These are phyloP conservation scores for Tetrapisispora nanseiensis DNA, from an alignment of 805 yeast species.

Conservation along the genomic window DNA sequence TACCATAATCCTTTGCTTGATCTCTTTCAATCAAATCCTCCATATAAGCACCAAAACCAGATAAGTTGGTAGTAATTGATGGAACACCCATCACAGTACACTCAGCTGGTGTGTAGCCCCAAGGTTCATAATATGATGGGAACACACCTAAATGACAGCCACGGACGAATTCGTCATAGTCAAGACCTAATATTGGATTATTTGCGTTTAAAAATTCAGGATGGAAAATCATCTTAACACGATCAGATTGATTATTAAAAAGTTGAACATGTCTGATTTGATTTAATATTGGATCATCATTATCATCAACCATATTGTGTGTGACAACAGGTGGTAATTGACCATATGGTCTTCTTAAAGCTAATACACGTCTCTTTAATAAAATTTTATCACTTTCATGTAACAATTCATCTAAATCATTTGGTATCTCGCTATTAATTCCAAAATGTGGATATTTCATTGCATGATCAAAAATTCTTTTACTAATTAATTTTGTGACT, in stretches of 20 bases:
- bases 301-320: constrained; percentile 91
- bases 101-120: constrained; percentile 99
- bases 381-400: constrained; percentile 82
- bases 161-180: constrained; percentile 94
- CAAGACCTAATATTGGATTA: constrained; percentile 86
- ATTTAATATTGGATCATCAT: constrained; percentile 80
- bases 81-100: constrained; percentile 99
- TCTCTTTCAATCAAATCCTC: constrained; percentile 86
- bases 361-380: constrained; percentile 85
- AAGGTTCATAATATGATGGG: constrained; percentile 97
- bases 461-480: constrained; percentile 82
- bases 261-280: constrained; percentile 87
- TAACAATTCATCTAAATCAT: constrained; percentile 70
- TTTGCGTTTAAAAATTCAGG: constrained; percentile 94
- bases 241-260: constrained; percentile 80
- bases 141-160: constrained; percentile 97
- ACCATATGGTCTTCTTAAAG: constrained; percentile 63
- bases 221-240: constrained; percentile 93
- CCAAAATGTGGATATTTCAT: constrained; percentile 47
- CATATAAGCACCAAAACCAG: constrained; percentile 98
- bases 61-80: constrained; percentile 86
- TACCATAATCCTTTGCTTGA: constrained; percentile 83
- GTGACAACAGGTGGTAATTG: constrained; percentile 92
- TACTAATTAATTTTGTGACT: constrained; percentile 78
- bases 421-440: constrained; percentile 57